phyloP scores from a whole-genome alignment of 768 basidiomycete species.

The Boletus tomentosulus region DNA sequence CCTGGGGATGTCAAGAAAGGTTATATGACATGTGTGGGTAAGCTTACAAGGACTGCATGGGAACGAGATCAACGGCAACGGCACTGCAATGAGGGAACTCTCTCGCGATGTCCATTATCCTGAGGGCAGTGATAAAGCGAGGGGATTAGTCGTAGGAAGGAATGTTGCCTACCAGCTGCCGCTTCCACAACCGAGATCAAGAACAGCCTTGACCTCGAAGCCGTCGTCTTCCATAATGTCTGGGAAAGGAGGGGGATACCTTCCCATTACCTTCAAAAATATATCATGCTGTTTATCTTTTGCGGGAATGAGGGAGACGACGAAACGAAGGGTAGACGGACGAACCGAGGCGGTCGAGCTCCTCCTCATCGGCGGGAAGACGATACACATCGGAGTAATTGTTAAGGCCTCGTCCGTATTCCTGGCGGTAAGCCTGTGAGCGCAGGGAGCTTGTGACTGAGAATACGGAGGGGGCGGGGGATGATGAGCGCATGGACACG shows the following conservation, averaged over 20 bases:
- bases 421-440: conserved; percentile 54
- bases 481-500: conserved; percentile 57
- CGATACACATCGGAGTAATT: conserved; percentile 77
- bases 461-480: conserved; percentile 65
- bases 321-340: conserved; percentile 4
- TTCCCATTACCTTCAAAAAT: conserved; percentile 62
- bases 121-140: conserved; percentile 27
- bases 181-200: conserved; percentile 79
- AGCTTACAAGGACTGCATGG: conserved; percentile 69
- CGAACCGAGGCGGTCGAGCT: conserved; percentile 64
- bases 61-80: conserved; percentile 77
- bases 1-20: conserved; percentile 34
- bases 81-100: conserved; percentile 67
- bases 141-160: neutral
- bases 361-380: conserved; percentile 76
- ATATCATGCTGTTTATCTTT: conserved; percentile 66
- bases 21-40: conserved; percentile 2
- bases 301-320: conserved; percentile 9
- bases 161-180: conserved; percentile 58
- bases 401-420: conserved; percentile 68
- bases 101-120: conserved; percentile 72
- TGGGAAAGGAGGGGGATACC: conserved; percentile 56
- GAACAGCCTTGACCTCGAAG: conserved; percentile 54
- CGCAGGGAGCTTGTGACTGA: conserved; percentile 65
- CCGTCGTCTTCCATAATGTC: conserved; percentile 58